Conservation (phyloP, 31 red algal genomes). For the Bonnemaisonia californica region DNA sequence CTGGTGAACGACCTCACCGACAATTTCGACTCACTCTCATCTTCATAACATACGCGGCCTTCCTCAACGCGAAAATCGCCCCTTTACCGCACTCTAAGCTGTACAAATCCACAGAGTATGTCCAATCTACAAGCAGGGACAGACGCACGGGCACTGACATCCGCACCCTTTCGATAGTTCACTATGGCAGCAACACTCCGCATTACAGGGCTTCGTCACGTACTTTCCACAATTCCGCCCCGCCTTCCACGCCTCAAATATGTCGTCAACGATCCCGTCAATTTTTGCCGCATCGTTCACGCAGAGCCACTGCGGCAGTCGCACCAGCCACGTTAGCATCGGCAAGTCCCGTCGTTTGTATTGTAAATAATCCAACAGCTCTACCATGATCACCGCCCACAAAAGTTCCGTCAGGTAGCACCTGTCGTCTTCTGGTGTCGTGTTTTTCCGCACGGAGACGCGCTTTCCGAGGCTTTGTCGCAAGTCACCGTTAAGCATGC, state of each 20-base stretch:
- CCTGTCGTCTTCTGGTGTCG: constrained; percentile 8
- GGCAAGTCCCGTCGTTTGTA: constrained; percentile 49
- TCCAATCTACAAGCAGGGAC: constrained; percentile 18
- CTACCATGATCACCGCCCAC: constrained; percentile 57
- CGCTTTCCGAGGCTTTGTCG: constrained; percentile 23
- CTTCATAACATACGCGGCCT: too few relatives aligned
- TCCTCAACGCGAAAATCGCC: too few relatives aligned
- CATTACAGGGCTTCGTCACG: constrained; percentile 31
- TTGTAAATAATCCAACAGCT: constrained; percentile 55
- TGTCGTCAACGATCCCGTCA: constrained; percentile 30
- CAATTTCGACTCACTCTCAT: constrained; percentile 26
- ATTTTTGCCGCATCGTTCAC: constrained; percentile 34
- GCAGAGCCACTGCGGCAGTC: constrained; percentile 51
- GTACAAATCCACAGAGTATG: background rate
- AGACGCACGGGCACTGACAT: constrained; percentile 56
- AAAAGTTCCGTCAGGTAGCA: constrained; percentile 51
- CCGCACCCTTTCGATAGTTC: constrained; percentile 39
- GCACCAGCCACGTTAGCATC: constrained; percentile 32
- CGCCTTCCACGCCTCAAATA: constrained; percentile 46
- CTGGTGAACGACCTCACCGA: constrained; percentile 48
- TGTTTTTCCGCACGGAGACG: background rate
- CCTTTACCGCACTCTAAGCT: too few relatives aligned
- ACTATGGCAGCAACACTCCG: constrained; percentile 56
- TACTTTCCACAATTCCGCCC: constrained; percentile 46
- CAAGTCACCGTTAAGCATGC: constrained; percentile 47